These are phyloP conservation scores for Edaphochlamys debaryana DNA, from an alignment of 139 green algal genomes.

Conservation along the genomic window DNA sequence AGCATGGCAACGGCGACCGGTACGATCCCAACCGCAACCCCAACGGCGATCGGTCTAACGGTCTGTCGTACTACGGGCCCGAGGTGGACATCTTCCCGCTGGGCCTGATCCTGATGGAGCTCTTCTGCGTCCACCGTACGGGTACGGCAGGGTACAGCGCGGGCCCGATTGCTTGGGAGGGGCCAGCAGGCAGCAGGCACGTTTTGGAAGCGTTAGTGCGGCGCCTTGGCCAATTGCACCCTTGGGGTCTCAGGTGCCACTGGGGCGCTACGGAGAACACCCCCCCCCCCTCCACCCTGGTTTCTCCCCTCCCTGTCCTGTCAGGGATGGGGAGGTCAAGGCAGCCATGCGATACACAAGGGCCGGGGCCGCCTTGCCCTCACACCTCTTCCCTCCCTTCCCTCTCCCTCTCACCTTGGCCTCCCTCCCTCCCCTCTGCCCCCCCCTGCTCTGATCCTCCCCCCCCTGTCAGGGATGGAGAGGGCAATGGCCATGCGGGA, in stretches of 20 bases:
- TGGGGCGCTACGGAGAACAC: too few species aligned
- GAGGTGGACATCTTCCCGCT: slow-evolving; percentile 38
- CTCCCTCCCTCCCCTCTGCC: background rate
- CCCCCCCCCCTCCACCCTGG: too few species aligned
- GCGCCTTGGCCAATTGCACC: too few species aligned
- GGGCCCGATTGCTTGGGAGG: background rate
- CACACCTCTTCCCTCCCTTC: background rate
- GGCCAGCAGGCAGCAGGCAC: too few species aligned
- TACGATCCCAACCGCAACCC: too few species aligned
- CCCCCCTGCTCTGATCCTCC: background rate
- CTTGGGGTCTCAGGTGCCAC: too few species aligned
- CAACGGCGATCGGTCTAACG: too few species aligned
- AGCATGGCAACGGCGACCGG: too few species aligned
- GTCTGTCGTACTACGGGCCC: background rate
- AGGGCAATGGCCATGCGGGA: slow-evolving; percentile 51
- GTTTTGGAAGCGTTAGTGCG: background rate
- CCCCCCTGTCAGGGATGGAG: slow-evolving; percentile 46
- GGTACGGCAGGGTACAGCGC: background rate
- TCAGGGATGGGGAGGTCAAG: too few species aligned
- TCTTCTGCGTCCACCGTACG: slow-evolving; percentile 48
- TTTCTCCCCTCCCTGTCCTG: background rate
- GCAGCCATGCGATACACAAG: background rate
- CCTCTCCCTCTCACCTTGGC: background rate
- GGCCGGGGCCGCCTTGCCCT: background rate
- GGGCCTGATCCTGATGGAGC: slow-evolving; percentile 62